Evolutionary conservation across 2,329 filamentous ascomycete genomes (phyloP).

Genomic region (Colletotrichum nymphaeae): DNA sequence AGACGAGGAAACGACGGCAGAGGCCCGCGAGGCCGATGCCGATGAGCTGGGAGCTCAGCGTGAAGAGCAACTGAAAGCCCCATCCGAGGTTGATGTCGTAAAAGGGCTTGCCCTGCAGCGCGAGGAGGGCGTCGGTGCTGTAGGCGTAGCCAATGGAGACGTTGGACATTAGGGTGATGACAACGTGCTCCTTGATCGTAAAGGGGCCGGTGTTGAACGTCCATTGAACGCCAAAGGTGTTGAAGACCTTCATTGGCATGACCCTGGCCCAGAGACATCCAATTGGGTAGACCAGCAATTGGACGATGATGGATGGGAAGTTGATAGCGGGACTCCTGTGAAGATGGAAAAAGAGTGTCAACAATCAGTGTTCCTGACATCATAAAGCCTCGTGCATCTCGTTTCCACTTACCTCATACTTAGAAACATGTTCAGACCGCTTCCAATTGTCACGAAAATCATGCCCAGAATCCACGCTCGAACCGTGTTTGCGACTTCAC

Average conservation of each 20-base stretch:
- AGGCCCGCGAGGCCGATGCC: conserved; percentile 71
- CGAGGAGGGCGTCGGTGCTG: conserved; percentile 52
- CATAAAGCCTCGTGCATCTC: not conserved
- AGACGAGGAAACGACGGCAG: conserved; percentile 66
- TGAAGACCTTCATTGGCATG: conserved; percentile 54
- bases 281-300: conserved; percentile 55
- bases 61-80: conserved; percentile 67
- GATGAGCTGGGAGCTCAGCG: conserved; percentile 68
- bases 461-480: conserved; percentile 56
- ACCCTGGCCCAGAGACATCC: conserved; percentile 56
- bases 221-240: conserved; percentile 48
- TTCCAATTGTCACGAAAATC: conserved; percentile 57
- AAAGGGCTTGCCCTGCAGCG: conserved; percentile 54
- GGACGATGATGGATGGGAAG: conserved; percentile 49
- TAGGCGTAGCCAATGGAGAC: conserved; percentile 62
- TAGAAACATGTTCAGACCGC: conserved; percentile 40
- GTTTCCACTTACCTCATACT: conserved; percentile 22
- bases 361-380: not conserved
- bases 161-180: conserved; percentile 61
- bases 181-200: conserved; percentile 60
- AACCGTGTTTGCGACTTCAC: conserved; percentile 49
- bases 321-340: conserved; percentile 41
- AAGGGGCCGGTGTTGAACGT: conserved; percentile 53
- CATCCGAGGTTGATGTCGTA: conserved; percentile 62
- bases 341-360: conserved; percentile 42